phyloP scores from a whole-genome alignment of 1,284 basidiomycete genomes.

The Ustilago xerochloae region DNA sequence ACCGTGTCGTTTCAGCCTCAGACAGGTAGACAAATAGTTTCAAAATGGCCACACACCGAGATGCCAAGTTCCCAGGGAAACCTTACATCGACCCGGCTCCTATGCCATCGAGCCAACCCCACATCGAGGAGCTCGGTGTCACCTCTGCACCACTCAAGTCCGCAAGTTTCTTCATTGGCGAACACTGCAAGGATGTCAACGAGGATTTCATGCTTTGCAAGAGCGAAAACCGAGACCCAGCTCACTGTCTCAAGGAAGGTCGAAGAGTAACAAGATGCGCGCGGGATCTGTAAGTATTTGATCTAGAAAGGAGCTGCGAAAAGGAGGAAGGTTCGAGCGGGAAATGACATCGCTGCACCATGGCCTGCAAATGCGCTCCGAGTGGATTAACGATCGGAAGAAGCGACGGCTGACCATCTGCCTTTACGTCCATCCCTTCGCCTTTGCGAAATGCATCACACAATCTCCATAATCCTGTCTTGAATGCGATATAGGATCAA shows the following conservation, averaged over 20 bases:
- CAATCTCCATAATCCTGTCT: too few relatives aligned
- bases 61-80: constrained; percentile 64
- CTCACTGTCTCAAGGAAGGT: constrained; percentile 94
- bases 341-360: too few relatives aligned
- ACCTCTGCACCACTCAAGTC: constrained; percentile 96
- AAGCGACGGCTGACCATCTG: background rate
- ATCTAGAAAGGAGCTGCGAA: background rate
- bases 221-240: constrained; percentile 86
- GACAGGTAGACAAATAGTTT: constrained; percentile 5
- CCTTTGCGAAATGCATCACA: background rate
- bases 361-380: background rate
- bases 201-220: constrained; percentile 99
- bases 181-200: constrained; percentile 95
- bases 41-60: constrained; percentile 67
- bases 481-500: constrained; percentile 81
- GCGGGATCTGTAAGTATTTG: constrained; percentile 81
- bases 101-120: constrained; percentile 72
- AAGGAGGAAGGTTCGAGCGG: background rate
- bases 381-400: background rate
- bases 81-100: constrained; percentile 66
- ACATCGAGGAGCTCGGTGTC: constrained; percentile 87
- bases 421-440: background rate
- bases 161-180: constrained; percentile 96
- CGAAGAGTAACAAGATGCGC: constrained; percentile 95
- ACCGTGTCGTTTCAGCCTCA: too few relatives aligned